Evolutionary conservation across 805 yeast genomes (phyloP).

Genomic region (Metschnikowia similis): DNA sequence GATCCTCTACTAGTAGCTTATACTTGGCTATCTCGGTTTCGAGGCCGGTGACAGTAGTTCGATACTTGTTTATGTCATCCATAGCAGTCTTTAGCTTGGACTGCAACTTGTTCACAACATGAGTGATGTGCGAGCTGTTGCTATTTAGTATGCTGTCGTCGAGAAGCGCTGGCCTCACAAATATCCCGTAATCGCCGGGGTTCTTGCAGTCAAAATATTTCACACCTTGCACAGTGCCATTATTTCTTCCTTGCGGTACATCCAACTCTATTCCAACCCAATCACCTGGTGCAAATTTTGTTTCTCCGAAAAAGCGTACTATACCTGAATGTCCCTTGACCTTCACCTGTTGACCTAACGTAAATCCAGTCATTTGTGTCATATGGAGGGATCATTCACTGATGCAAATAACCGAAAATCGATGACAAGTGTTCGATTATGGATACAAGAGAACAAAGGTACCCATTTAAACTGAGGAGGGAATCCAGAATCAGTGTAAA

Average conservation of each 20-base stretch:
- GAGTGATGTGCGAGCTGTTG: conserved; percentile 12
- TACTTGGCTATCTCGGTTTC: conserved; percentile 10
- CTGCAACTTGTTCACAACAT: conserved; percentile 43
- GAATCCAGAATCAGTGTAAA: not conserved
- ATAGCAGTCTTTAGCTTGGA: conserved; percentile 36
- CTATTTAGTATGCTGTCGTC: conserved; percentile 5
- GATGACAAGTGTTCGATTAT: not conserved
- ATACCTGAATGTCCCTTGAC: conserved; percentile 41
- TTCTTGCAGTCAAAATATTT: conserved; percentile 38
- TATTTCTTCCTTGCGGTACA: conserved; percentile 41
- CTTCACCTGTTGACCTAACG: conserved; percentile 29
- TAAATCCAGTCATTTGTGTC: not conserved
- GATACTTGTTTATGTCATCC: conserved; percentile 22
- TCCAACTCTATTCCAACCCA: conserved; percentile 52
- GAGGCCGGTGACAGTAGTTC: conserved; percentile 16
- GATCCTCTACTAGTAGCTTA: not conserved
- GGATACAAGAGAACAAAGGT: not conserved
- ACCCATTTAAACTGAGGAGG: not conserved
- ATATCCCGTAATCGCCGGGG: conserved; percentile 41
- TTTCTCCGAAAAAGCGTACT: conserved; percentile 48
- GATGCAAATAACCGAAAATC: not conserved
- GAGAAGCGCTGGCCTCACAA: conserved; percentile 41
- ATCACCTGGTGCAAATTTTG: conserved; percentile 54
- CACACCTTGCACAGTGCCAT: conserved; percentile 44
- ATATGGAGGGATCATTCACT: not conserved